Evolutionary conservation across 2,329 filamentous ascomycete genomes (phyloP).

Genomic region (Aspergillus awamori): DNA sequence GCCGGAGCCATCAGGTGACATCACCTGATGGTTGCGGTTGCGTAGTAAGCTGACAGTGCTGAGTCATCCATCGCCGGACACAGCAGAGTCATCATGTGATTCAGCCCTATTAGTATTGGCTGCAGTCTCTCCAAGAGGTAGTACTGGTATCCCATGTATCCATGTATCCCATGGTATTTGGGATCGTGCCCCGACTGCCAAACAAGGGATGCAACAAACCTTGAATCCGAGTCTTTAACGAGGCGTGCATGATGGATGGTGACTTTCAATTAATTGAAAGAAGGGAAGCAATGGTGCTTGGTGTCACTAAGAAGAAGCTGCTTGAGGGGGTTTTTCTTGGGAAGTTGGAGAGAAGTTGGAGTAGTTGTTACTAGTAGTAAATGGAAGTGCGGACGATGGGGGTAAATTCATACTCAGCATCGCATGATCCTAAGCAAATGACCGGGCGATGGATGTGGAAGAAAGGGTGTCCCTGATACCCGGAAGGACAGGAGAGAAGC

Average conservation of each 20-base stretch:
- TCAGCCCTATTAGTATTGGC: constrained; percentile 19
- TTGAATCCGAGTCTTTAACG: too few relatives aligned
- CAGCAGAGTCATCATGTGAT: constrained; percentile 14
- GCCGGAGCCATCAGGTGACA: constrained; percentile 13
- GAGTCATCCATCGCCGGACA: constrained; percentile 3
- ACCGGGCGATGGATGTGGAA: neutral
- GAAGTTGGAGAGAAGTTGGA: neutral
- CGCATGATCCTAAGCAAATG: constrained; percentile 5
- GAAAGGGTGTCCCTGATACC: neutral
- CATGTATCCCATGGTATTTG: neutral
- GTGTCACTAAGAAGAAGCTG: neutral
- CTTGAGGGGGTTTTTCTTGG: too few relatives aligned
- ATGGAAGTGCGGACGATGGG: neutral
- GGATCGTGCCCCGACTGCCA: neutral
- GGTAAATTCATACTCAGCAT: neutral
- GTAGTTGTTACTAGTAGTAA: neutral
- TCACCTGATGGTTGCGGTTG: constrained; percentile 6
- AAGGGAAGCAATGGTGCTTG: neutral
- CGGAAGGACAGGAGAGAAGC: neutral
- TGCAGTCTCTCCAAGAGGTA: neutral
- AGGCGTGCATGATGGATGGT: too few relatives aligned
- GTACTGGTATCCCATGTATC: neutral
- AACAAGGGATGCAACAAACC: neutral
- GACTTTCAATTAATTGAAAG: too few relatives aligned
- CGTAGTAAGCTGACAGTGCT: neutral